Base-by-base conservation (phyloP, 2,329 filamentous ascomycete species). In the Leptographium lundbergii region DNA sequence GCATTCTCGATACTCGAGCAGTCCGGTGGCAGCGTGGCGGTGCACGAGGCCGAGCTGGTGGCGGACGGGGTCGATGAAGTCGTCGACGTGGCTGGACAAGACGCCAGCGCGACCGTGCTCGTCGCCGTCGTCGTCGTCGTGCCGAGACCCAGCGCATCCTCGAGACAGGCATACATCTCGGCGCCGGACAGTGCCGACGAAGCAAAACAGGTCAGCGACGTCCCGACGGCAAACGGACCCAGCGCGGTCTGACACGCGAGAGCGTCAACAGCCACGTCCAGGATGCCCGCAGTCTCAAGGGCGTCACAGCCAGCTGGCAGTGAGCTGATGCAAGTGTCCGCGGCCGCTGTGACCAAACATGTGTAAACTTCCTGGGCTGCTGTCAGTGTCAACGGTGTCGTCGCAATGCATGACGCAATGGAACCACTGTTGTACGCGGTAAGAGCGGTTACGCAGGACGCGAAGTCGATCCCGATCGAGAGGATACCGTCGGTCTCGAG, bases 161-260 rank as follows among this genome's bases (percentile, higher is more conserved):
- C 2, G 2, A 57, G 9, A 51, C 56, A 59, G 7, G 24, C 17
- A 13, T 54, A 6, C 0, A 61, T 10, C 1, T 27, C 54, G 2
- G 25, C 6, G 24, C 48, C 57, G 9, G 32, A 34, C 32, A 34
- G 32, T 9, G 32, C 32, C 32, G 32, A 34, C 32, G 32, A 34
- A 9, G 32, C 32, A 9, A 34, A 34, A 34, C 32, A 34, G 32
- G 52, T 45, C 6, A 39, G 7, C 9, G 54, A 29, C n/a, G 24
- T 19, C 24, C 64, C 64, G 1, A 61, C 34, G 0, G 60, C 63
- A 17, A 62, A 65, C 6, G 61, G 61, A 7, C 64, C 64, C 42
- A 65, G 59, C 9, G 57, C 59, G 0, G 54, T n/a, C 3, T 53
- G 17, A 27, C 64, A 65, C 13, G 42, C 4, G 1, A 56, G n/a